Evolutionary conservation across 257 asterid species (phyloP).

Genomic region (Solanum virginianum): DNA sequence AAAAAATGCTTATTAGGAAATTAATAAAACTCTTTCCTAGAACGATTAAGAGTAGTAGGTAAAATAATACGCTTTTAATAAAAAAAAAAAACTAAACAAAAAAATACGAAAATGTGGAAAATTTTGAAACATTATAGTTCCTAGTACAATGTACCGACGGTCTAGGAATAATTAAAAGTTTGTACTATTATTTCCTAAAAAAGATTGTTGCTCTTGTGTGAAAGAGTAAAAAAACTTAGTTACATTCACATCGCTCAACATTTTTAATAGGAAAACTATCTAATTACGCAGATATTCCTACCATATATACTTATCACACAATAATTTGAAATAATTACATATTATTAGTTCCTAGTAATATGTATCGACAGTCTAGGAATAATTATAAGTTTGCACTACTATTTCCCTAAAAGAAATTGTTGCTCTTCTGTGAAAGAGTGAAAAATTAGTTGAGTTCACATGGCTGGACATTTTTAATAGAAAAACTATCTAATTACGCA

Average conservation of each 20-base stretch:
- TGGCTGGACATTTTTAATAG: neutral
- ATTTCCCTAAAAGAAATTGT: neutral
- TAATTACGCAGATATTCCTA: too few relatives aligned
- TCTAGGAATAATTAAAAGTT: too few relatives aligned
- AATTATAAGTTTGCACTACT: too few relatives aligned
- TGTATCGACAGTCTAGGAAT: too few relatives aligned
- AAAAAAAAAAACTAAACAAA: neutral
- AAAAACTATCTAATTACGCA: neutral
- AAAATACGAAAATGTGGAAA: neutral
- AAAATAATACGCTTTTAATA: neutral
- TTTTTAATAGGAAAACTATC: too few relatives aligned
- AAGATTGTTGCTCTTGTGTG: too few relatives aligned
- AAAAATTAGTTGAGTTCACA: neutral
- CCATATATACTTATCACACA: too few relatives aligned
- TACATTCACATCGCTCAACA: too few relatives aligned
- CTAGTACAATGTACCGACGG: neutral
- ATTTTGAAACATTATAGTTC: neutral
- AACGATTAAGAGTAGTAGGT: neutral
- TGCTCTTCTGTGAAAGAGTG: neutral
- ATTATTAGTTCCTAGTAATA: too few relatives aligned
- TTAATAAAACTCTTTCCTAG: neutral
- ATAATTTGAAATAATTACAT: too few relatives aligned
- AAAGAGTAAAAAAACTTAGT: too few relatives aligned
- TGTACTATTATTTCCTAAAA: too few relatives aligned
- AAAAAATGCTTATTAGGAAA: neutral